Conservation (phyloP, 2,329 filamentous ascomycete species). For the Fonsecaea monophora region DNA sequence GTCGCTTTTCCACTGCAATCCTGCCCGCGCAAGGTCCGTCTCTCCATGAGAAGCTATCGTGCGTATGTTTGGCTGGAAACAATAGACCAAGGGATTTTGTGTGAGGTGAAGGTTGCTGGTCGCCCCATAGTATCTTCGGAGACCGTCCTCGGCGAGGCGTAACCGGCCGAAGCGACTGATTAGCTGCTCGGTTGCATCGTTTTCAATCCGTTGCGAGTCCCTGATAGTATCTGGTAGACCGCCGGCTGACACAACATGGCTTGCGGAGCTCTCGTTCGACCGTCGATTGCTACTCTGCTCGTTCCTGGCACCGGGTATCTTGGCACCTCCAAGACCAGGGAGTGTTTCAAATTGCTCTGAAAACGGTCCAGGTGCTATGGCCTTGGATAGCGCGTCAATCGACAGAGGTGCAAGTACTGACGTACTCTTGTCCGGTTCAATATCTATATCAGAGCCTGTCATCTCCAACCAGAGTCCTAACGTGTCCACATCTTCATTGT, state of each 20-base stretch:
- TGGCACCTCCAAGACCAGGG: neutral
- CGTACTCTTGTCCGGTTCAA: neutral
- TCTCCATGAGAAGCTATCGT: conserved; percentile 45
- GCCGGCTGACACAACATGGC: neutral
- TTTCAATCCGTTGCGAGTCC: conserved; percentile 30
- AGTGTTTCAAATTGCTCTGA: neutral
- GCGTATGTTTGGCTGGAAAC: conserved; percentile 39
- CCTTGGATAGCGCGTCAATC: neutral
- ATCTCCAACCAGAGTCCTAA: conserved; percentile 4
- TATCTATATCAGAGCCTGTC: conserved; percentile 6
- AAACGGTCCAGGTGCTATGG: neutral
- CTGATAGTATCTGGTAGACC: neutral
- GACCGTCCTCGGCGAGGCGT: conserved; percentile 52
- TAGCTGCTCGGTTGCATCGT: conserved; percentile 52
- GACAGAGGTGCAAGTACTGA: conserved; percentile 11
- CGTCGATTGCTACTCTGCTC: neutral
- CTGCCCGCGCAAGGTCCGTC: conserved; percentile 51
- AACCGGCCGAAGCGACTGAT: conserved; percentile 54
- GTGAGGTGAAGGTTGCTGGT: conserved; percentile 54
- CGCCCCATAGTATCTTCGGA: conserved; percentile 54
- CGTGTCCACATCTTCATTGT: neutral
- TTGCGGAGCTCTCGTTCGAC: neutral
- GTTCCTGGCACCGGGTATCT: neutral
- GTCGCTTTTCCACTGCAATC: conserved; percentile 51
- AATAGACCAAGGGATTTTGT: conserved; percentile 47